Conservation (phyloP, 164 flowering plant species). For the Dillenia suffruticosa region DNA sequence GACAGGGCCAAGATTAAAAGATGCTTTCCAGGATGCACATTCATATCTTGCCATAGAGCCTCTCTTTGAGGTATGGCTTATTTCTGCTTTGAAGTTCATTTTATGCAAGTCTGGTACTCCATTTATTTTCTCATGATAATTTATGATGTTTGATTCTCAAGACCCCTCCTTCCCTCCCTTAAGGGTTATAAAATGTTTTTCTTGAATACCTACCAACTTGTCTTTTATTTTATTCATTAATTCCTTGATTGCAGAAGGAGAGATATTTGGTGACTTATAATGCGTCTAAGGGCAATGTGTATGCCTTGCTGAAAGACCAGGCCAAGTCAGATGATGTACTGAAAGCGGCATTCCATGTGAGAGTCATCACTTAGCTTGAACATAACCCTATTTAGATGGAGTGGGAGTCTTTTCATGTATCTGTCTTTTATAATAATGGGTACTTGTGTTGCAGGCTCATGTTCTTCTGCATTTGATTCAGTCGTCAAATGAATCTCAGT, state of each 20-base stretch:
- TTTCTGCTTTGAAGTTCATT: neutral
- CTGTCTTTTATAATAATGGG: neutral
- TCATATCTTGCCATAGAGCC: constrained; percentile 75
- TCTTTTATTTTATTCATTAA: neutral
- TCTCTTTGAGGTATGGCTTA: constrained; percentile 66
- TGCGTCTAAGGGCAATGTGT: constrained; percentile 79
- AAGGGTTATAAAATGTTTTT: no score
- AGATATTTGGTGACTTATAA: constrained; percentile 82
- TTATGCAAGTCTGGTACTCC: no score
- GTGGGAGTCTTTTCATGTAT: neutral
- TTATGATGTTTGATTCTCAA: constrained; percentile 1
- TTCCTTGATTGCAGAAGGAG: constrained; percentile 58
- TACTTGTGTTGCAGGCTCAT: constrained; percentile 58
- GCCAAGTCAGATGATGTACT: constrained; percentile 94
- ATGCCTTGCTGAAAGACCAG: constrained; percentile 87
- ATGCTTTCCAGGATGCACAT: constrained; percentile 89
- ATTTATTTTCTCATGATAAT: no score
- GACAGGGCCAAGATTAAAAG: constrained; percentile 85
- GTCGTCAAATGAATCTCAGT: constrained; percentile 30
- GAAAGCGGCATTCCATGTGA: constrained; percentile 97
- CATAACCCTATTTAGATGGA: neutral
- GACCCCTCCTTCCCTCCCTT: neutral
- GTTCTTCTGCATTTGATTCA: constrained; percentile 77
- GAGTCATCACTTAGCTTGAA: constrained; percentile 16
- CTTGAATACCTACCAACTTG: neutral